A percentile compares a stretch with the other conserved stretches of the same genome.
Conservation (phyloP, 495 filamentous ascomycete genomes). For the Penicillium coffeae region DNA sequence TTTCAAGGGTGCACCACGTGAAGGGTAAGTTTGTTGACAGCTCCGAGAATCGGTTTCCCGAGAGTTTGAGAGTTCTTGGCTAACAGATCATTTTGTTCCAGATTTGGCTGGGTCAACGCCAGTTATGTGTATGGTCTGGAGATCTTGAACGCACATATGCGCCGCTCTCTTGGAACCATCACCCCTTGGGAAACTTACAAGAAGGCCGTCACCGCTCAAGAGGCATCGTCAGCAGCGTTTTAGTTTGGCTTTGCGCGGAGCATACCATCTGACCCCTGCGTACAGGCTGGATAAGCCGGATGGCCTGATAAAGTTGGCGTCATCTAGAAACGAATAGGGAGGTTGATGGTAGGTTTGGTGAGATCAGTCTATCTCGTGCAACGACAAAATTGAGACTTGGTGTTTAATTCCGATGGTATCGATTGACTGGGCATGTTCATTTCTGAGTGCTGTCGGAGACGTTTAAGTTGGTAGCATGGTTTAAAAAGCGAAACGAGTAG, state of each 20-base stretch:
- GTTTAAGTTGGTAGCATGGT: too few species aligned
- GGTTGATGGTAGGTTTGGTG: too few species aligned
- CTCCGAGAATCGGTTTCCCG: background rate
- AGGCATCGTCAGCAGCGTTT: conserved; percentile 5
- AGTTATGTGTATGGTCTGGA: conserved; percentile 89
- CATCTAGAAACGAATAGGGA: background rate
- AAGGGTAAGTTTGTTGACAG: conserved; percentile 67
- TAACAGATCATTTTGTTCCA: conserved; percentile 44
- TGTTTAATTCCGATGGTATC: too few species aligned
- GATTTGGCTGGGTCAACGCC: conserved; percentile 98
- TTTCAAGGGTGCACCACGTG: conserved; percentile 89
- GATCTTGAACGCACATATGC: conserved; percentile 78
- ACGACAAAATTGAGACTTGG: background rate
- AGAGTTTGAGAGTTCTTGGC: conserved; percentile 6
- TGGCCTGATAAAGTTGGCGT: background rate
- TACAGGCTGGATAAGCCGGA: too few species aligned
- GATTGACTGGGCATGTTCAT: too few species aligned
- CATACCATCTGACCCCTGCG: too few species aligned
- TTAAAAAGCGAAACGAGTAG: too few species aligned
- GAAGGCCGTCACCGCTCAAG: conserved; percentile 35
- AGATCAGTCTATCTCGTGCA: too few species aligned
- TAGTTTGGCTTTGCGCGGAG: background rate
- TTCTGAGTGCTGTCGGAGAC: too few species aligned
- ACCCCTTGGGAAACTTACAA: conserved; percentile 73
- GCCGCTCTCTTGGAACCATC: conserved; percentile 75